phyloP scores from a whole-genome alignment of 208 protist genomes.

The Crithidia bombi region DNA sequence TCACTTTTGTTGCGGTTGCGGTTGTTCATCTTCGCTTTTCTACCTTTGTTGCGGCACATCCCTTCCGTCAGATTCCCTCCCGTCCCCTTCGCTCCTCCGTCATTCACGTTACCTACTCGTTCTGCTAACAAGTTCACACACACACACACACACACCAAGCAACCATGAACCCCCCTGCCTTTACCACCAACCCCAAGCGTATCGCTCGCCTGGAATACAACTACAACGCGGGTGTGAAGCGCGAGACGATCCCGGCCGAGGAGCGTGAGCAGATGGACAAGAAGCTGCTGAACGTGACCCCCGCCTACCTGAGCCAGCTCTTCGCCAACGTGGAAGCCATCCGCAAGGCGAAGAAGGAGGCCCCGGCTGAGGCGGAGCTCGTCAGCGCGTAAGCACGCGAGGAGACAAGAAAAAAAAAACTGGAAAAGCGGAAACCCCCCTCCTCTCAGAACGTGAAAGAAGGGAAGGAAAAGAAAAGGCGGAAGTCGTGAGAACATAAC shows the following conservation, averaged over 20 bases:
- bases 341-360: conserved; percentile 15
- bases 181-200: conserved; percentile 70
- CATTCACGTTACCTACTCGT: too few species aligned
- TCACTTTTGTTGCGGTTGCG: too few species aligned
- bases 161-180: conserved; percentile 56
- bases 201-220: conserved; percentile 70
- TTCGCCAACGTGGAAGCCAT: conserved; percentile 55
- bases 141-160: conserved; percentile 6
- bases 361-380: background rate
- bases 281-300: conserved; percentile 38
- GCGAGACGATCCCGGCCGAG: conserved; percentile 49
- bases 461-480: background rate
- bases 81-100: too few species aligned
- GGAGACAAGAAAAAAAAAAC: background rate
- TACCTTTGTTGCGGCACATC: too few species aligned
- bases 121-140: too few species aligned
- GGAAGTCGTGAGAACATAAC: background rate
- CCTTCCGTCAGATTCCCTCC: too few species aligned
- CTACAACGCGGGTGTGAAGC: conserved; percentile 63
- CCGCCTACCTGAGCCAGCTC: conserved; percentile 59
- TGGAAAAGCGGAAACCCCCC: background rate
- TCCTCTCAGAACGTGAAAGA: too few species aligned
- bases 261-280: conserved; percentile 69
- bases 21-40: too few species aligned
- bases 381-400: background rate